Conservation (phyloP, 2,329 filamentous ascomycete genomes). For the Alternaria triticimaculans region DNA sequence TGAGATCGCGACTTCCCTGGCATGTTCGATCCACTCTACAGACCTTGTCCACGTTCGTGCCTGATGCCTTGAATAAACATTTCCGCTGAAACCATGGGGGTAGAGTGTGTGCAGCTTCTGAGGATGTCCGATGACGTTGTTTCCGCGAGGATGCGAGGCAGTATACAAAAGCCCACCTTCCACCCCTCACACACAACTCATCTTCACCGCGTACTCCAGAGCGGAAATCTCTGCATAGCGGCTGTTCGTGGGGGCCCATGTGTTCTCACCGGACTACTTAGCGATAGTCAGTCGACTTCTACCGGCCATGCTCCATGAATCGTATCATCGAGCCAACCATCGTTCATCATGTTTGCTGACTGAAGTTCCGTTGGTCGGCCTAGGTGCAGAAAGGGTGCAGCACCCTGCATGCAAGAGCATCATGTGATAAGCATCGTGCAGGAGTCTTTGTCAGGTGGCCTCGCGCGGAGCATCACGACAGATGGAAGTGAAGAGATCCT, state of each 20-base stretch:
- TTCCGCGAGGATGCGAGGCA: background rate
- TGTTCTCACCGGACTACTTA: background rate
- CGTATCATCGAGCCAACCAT: constrained; percentile 1
- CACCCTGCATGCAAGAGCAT: constrained; percentile 6
- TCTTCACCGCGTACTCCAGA: background rate
- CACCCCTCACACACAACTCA: background rate
- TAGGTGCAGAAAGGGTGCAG: constrained; percentile 9
- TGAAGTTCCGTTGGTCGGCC: constrained; percentile 5
- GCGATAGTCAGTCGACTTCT: background rate
- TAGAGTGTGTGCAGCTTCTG: background rate
- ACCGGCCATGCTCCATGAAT: background rate
- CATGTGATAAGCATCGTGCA: constrained; percentile 19
- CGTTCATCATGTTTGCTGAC: constrained; percentile 7
- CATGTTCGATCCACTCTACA: background rate
- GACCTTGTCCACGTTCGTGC: background rate
- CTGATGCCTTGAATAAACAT: background rate
- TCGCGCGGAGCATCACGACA: background rate
- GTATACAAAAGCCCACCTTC: background rate
- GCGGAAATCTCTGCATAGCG: background rate
- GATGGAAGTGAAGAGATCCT: background rate
- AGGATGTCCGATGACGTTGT: background rate
- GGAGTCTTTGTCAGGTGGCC: constrained; percentile 10
- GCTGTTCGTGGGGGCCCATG: background rate
- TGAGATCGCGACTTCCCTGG: background rate
- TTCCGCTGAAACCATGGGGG: background rate